phyloP scores from a whole-genome alignment of 1,284 basidiomycete species.

The Pseudomicrostroma phylloplanum region DNA sequence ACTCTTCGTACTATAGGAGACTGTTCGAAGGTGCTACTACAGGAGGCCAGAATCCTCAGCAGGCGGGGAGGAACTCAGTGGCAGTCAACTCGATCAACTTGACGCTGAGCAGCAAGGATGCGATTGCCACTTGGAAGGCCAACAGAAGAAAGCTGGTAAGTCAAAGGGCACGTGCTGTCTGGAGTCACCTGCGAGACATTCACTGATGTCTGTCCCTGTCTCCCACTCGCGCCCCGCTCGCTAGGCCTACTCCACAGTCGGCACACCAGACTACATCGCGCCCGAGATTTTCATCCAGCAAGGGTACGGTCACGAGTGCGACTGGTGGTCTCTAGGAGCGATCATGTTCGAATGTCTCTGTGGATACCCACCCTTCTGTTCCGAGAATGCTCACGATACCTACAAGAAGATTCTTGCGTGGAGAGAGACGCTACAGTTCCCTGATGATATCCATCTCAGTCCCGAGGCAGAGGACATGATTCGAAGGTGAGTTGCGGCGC shows the following conservation, averaged over 20 bases:
- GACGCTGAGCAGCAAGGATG: conserved; percentile 46
- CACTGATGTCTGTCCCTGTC: no score
- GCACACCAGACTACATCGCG: conserved; percentile 97
- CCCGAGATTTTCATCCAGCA: conserved; percentile 97
- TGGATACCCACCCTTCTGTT: conserved; percentile 92
- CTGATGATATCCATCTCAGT: conserved; percentile 90
- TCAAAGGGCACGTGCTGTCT: conserved; percentile 54
- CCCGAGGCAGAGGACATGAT: conserved; percentile 88
- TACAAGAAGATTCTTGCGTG: conserved; percentile 98
- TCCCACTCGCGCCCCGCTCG: conserved; percentile 52
- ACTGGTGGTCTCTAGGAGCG: conserved; percentile 81
- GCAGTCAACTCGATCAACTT: conserved; percentile 50
- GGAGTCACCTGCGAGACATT: background rate
- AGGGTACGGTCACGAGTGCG: conserved; percentile 95
- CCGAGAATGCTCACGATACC: conserved; percentile 93
- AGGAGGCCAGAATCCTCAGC: conserved; percentile 22
- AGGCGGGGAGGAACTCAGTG: conserved; percentile 46
- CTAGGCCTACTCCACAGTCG: conserved; percentile 87
- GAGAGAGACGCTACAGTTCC: conserved; percentile 79
- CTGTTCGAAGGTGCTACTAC: conserved; percentile 63
- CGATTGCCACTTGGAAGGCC: conserved; percentile 84
- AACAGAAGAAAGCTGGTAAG: conserved; percentile 76
- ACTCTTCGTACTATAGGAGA: conserved; percentile 88
- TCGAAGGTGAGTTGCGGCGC: conserved; percentile 56
- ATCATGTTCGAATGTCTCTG: conserved; percentile 99